Base-by-base conservation (phyloP, 2,329 filamentous ascomycete genomes). In the Calonectria pauciramosa region DNA sequence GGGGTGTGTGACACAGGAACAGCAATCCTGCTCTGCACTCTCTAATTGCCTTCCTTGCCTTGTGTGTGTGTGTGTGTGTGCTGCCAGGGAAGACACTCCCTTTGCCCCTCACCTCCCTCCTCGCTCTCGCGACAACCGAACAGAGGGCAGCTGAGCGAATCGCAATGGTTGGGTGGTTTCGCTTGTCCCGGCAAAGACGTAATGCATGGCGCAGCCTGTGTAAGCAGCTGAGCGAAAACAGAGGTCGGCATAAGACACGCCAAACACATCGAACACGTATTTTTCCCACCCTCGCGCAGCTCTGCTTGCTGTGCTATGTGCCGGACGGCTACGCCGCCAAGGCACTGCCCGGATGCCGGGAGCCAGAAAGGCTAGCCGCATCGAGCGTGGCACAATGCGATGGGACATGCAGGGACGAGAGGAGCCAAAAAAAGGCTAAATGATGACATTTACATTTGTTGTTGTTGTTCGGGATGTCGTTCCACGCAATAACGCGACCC, bases 301-400 rank as follows among this genome's bases (percentile, higher is more conserved):
- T 1, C 20, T 18, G 38, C 38, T 8, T 47, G 41, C 41, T 47
- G 8, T n/a, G 41, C 23, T 41, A 41, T 38, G 56, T 60, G 56
- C 56, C 56, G 56, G 56, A 60, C 56, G 56, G 56, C 56, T 41
- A 60, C 56, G 56, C 56, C 56, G 56, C 56, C 56, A 60, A 60
- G 56, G 56, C 56, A 60, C 56, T 60, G 56, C 56, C 56, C 56
- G 56, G 56, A 60, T 60, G n/a, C 56, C 56, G 56, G 56, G 56
- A 60, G 56, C 38, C 34, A 34, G 36, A 14, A n/a, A 2, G 34
- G n/a, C 56, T 60, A 60, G 34, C 56, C 56, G 34, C n/a, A 60
- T 60, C 34, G 56, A 36, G 56, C 56, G 56, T 60, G 56, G 56
- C 56, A 60, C 56, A 60, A 60, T 60, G 56, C 56, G 13, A 41